These are phyloP conservation scores for Dillenia turbinata DNA, from an alignment of 164 flowering plant species.

Conservation along the genomic window DNA sequence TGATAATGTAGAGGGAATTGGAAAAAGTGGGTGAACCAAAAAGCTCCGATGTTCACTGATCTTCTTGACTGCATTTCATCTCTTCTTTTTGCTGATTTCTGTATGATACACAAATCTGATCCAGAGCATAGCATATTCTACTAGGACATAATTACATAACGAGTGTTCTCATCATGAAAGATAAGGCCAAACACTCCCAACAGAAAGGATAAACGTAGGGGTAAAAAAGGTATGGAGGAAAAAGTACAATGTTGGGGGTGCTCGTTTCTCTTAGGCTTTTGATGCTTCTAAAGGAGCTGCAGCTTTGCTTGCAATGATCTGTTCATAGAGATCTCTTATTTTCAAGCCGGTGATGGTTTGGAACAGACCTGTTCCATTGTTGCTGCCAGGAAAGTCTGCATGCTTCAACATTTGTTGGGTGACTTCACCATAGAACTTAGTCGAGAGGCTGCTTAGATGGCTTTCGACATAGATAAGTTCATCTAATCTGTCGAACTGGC, in stretches of 20 bases:
- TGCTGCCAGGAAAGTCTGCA: constrained; percentile 90
- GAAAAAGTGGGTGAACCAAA: not conserved
- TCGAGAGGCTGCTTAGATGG: constrained; percentile 84
- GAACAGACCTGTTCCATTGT: constrained; percentile 94
- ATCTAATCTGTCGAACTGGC: constrained; percentile 91
- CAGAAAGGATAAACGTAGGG: not conserved
- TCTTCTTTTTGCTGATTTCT: constrained; percentile 3
- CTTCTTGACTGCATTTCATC: constrained; percentile 15
- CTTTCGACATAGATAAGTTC: constrained; percentile 94
- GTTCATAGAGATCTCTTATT: constrained; percentile 85
- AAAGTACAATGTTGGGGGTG: constrained; percentile 1
- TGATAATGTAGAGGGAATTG: not conserved
- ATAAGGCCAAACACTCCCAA: no score
- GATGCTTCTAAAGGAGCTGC: constrained; percentile 49
- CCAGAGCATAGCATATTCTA: constrained; percentile 14
- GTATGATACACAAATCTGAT: constrained; percentile 24
- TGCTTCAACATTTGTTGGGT: constrained; percentile 96
- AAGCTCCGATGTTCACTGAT: constrained; percentile 2
- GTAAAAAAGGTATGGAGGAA: not conserved
- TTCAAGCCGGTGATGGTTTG: constrained; percentile 88
- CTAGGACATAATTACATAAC: constrained; percentile 6
- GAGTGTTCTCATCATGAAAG: constrained; percentile 13
- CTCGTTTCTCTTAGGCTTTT: constrained; percentile 36
- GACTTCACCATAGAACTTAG: constrained; percentile 92
- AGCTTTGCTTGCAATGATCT: constrained; percentile 46